Evolutionary conservation across 805 yeast genomes (phyloP).

Genomic region (Diddensiella santjacobensis): DNA sequence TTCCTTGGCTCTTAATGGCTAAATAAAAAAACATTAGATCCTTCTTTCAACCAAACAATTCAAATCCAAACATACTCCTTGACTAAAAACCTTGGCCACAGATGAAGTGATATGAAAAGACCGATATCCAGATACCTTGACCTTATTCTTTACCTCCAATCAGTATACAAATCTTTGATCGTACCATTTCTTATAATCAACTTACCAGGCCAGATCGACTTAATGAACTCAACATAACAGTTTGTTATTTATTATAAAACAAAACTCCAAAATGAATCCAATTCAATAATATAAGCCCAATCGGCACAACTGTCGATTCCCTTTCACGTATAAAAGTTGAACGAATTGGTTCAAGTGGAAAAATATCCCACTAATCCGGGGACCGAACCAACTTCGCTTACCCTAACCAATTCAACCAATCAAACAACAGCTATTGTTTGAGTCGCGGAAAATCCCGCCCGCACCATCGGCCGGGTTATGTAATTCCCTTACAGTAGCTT

Average conservation of each 20-base stretch:
- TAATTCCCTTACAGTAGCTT: no score
- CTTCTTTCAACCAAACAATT: not conserved
- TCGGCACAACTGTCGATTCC: no score
- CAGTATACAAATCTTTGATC: not conserved
- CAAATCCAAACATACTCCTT: slow-evolving; percentile 30
- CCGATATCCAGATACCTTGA: slow-evolving; percentile 12
- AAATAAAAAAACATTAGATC: not conserved
- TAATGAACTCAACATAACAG: slow-evolving; percentile 16
- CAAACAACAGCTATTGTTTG: not conserved
- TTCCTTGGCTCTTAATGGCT: slow-evolving; percentile 38
- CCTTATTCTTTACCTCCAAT: not conserved
- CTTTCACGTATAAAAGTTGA: no score
- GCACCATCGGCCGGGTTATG: no score
- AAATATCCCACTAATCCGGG: slow-evolving; percentile 4
- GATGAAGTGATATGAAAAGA: slow-evolving; percentile 32
- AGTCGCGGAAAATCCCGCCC: not conserved
- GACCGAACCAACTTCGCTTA: not conserved
- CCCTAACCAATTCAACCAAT: slow-evolving; percentile 10
- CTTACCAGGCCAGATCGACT: slow-evolving; percentile 16
- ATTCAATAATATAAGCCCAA: no score
- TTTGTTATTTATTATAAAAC: no score
- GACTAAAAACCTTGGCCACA: slow-evolving; percentile 33
- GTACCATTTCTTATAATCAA: no score
- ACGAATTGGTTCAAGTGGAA: no score
- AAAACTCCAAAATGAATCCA: no score